Percentiles rank a stretch among this genome's conserved stretches.
phyloP scores from a whole-genome alignment of 495 filamentous ascomycete genomes.

The Cetradonia linearis region DNA sequence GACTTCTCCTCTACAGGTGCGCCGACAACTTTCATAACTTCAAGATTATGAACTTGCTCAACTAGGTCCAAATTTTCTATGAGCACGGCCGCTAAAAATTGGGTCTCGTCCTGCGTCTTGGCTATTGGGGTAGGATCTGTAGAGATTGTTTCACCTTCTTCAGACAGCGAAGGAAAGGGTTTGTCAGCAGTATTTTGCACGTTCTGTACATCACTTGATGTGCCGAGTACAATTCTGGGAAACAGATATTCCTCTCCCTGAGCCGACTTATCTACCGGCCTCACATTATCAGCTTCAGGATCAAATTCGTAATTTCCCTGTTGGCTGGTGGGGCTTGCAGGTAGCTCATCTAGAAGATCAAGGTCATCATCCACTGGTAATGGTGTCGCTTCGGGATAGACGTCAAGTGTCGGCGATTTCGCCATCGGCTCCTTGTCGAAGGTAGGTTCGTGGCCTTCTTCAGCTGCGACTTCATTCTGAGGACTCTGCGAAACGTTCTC shows the following conservation, averaged over 20 bases:
- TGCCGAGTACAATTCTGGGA: neutral
- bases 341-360: constrained; percentile 11
- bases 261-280: neutral
- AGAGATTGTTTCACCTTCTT: neutral
- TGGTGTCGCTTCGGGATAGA: constrained; percentile 11
- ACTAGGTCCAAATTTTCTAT: neutral
- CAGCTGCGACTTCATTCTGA: neutral
- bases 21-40: neutral
- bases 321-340: neutral
- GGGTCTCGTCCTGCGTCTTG: neutral
- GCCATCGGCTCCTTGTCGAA: neutral
- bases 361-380: constrained; percentile 12
- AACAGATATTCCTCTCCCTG: neutral
- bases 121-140: neutral
- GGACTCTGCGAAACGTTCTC: neutral
- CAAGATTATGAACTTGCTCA: neutral
- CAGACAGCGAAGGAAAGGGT: neutral
- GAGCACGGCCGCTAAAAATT: neutral
- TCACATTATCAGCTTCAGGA: neutral
- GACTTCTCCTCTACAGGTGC: neutral
- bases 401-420: neutral
- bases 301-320: neutral
- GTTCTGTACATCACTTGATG: neutral
- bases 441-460: neutral
- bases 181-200: neutral